Evolutionary conservation across 345 rosid genomes (phyloP), one percentile per base, ranked within the genome.

Genomic region (Alliaria petiolata): DNA sequence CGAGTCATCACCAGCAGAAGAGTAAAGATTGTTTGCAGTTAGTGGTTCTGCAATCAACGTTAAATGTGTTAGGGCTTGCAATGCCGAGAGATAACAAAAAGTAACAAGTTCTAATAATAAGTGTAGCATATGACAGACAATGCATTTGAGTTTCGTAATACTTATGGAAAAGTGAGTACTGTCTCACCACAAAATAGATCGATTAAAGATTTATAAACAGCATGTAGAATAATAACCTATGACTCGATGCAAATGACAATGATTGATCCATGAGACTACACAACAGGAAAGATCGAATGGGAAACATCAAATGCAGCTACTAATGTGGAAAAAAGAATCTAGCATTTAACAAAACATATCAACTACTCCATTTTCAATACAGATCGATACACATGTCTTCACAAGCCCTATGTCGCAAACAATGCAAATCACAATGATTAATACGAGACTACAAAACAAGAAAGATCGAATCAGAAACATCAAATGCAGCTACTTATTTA

Each of bases 11-110:
- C 72, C 77, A 42, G 64, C 36, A 25, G 83, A 74, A 52, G 83
- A 52, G 63, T 77, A 71, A 68, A 81, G 80, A 74, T 78, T 86
- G 30, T 64, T 46, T 49, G 79, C 80, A 38, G 92, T 79, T 68
- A 95, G 74, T 4, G 98, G 99, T 78, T 88, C 99, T 95, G 86
- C 75, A 76, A 78, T 76, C 53, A 67, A 60, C 56, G 3, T 56
- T 54, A 52, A 44, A 15, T n/a, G 50, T 53, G 55, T 62, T 34
- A 75, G 49, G 6, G 42, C 36, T 36, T 30, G 54, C 50, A 26
- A 52, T 38, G 38, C 2, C 3, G 47, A 76, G 19, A 39, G 43
- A 74, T 49, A 30, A 45, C 3, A 36, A 51, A 50, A 58, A 8
- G 25, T 4, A 40, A 33, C 5, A n/a, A 59, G 56, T 43, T 40